Base-by-base conservation (phyloP, 257 asterid species). In the Plantago ovata region DNA sequence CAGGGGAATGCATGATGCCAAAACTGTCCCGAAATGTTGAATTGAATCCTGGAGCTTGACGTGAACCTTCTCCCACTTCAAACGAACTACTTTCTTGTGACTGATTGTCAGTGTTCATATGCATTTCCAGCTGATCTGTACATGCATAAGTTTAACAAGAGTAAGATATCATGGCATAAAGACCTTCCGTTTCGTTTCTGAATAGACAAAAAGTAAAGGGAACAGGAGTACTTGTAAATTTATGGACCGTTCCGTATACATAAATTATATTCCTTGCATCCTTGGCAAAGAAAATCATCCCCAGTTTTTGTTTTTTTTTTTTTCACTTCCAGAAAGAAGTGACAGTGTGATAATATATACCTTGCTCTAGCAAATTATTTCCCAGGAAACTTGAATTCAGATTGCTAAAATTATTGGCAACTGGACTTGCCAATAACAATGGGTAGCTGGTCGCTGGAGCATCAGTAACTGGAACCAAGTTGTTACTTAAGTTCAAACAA, bases 331-430 rank as follows among this genome's bases (percentile, higher is more conserved):
- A 28, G 36, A 28, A 28, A 8, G 7, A 28, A 28, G 7, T 16
- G 8, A 3, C 38, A 22, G 14, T 18, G 16, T 48, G 38, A 33
- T 13, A 20, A 33, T 55, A 47, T 23, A 41, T 72, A 88, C 96
- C 96, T 62, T 72, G 81, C 58, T 73, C 77, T 1, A 24, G 79
- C 61, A 75, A 74, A 63, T 56, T 52, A 58, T 66, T 56, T 41
- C 56, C 80, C 62, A 62, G 81, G 52, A 68, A 68, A 56, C 66
- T 50, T 49, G 66, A 36, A 62, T 61, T 49, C 7, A 42, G 48
- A 47, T 15, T 28, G 36, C 36, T 43, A 15, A 53, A 63, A 41
- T 13, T 7, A 2, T 33, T 56, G 13, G 44, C n/a, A 14, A 44
- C 38, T 1, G 52, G 21, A 52, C 44, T 58, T 20, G 75, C 28